These are phyloP conservation scores for Gnomoniopsis smithogilvyi DNA, from an alignment of 2,329 filamentous ascomycete genomes.

Conservation along the genomic window DNA sequence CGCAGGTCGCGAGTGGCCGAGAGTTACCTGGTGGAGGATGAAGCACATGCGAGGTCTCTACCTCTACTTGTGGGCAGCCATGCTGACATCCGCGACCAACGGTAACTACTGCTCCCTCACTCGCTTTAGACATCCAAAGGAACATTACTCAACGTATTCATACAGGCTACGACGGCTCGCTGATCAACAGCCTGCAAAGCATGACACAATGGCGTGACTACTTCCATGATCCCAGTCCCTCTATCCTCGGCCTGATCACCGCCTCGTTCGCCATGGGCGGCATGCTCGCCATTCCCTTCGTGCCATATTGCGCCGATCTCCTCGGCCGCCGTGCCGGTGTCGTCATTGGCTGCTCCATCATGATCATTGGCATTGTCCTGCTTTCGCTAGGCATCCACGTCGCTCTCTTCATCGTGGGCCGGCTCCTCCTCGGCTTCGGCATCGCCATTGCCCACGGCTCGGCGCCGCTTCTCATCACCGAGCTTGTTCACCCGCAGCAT, in stretches of 20 bases:
- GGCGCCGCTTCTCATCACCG: constrained; percentile 26
- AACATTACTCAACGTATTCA: background rate
- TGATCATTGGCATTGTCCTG: constrained; percentile 38
- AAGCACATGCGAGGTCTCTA: constrained; percentile 30
- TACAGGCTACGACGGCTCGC: constrained; percentile 38
- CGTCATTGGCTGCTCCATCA: constrained; percentile 39
- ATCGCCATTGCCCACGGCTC: constrained; percentile 21
- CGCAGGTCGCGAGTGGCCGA: constrained; percentile 24
- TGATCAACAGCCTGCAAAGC: constrained; percentile 45
- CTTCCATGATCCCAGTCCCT: constrained; percentile 29
- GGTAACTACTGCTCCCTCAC: constrained; percentile 24
- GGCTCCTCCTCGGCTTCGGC: constrained; percentile 35
- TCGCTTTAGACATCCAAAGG: background rate
- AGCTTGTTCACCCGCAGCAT: constrained; percentile 37
- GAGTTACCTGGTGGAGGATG: constrained; percentile 29
- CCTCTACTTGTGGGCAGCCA: constrained; percentile 30
- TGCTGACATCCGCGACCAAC: constrained; percentile 33
- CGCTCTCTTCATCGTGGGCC: constrained; percentile 37
- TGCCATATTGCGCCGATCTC: constrained; percentile 42
- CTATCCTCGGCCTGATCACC: constrained; percentile 38
- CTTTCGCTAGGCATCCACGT: constrained; percentile 35
- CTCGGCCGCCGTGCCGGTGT: constrained; percentile 42
- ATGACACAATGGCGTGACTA: constrained; percentile 38
- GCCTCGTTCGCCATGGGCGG: constrained; percentile 44
- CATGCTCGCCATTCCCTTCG: constrained; percentile 40